phyloP scores from a whole-genome alignment of 2,329 filamentous ascomycete genomes.

The Cladophialophora chaetospira region DNA sequence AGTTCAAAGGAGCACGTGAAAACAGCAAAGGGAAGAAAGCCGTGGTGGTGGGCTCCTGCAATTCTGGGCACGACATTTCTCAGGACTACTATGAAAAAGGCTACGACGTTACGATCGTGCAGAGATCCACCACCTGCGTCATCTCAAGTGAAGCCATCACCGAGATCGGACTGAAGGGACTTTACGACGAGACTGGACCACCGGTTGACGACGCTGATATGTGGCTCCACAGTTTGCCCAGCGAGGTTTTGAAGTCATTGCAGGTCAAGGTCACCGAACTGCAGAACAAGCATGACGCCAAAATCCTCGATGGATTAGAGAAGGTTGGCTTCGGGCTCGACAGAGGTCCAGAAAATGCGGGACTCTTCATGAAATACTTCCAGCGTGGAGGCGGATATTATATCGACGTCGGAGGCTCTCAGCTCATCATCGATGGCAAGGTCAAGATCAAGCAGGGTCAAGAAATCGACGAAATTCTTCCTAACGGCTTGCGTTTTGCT shows the following conservation, averaged over 20 bases:
- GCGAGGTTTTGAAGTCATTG: constrained; percentile 61
- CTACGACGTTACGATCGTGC: constrained; percentile 68
- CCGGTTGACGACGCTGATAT: constrained; percentile 69
- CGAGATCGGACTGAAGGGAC: constrained; percentile 55
- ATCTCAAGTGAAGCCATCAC: constrained; percentile 58
- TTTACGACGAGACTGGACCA: constrained; percentile 54
- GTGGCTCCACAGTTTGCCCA: constrained; percentile 59
- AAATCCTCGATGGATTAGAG: constrained; percentile 46
- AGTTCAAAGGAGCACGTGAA: constrained; percentile 57
- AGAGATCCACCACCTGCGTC: constrained; percentile 67
- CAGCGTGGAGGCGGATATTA: constrained; percentile 70
- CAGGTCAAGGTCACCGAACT: constrained; percentile 42
- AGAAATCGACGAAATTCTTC: constrained; percentile 57
- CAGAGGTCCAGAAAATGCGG: constrained; percentile 57
- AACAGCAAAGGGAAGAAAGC: constrained; percentile 59
- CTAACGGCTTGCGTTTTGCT: constrained; percentile 52
- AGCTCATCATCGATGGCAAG: constrained; percentile 64
- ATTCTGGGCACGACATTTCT: constrained; percentile 61
- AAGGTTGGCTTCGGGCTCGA: constrained; percentile 65
- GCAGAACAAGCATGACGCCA: constrained; percentile 19
- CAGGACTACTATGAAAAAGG: constrained; percentile 69
- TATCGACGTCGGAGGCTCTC: constrained; percentile 66
- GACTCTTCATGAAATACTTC: constrained; percentile 64
- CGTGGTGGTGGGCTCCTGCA: constrained; percentile 68
- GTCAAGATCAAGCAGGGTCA: constrained; percentile 66